Evolutionary conservation across 129 eudicot genomes (phyloP).

Genomic region (Lactuca sativa): DNA sequence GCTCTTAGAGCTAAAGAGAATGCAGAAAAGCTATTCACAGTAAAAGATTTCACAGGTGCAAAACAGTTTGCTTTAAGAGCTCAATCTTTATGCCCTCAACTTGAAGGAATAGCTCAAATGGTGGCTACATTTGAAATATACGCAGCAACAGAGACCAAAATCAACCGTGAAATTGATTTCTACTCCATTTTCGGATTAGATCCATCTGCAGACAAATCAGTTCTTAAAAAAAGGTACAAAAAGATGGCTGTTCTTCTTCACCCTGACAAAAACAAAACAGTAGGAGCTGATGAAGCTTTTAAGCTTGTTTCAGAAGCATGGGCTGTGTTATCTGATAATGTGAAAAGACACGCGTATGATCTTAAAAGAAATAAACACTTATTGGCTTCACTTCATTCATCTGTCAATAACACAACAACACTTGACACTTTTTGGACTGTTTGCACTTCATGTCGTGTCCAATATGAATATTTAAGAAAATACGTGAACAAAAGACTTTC

Average conservation of each 20-base stretch:
- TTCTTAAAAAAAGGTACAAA: constrained; percentile 71
- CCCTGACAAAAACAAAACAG: constrained; percentile 90
- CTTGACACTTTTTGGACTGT: constrained; percentile 94
- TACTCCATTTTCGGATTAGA: constrained; percentile 79
- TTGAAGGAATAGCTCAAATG: constrained; percentile 93
- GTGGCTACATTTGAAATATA: constrained; percentile 89
- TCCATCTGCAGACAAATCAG: constrained; percentile 66
- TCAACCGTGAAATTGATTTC: constrained; percentile 76
- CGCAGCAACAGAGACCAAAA: constrained; percentile 43
- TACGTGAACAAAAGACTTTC: constrained; percentile 92
- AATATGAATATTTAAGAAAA: constrained; percentile 88
- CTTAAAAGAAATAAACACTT: constrained; percentile 55
- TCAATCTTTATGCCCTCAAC: constrained; percentile 70
- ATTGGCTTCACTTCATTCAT: constrained; percentile 29
- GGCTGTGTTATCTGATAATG: constrained; percentile 67
- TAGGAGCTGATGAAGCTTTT: constrained; percentile 96
- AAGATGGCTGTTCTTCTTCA: constrained; percentile 91
- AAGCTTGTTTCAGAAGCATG: constrained; percentile 88
- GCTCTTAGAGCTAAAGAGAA: constrained; percentile 70
- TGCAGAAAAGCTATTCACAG: constrained; percentile 86
- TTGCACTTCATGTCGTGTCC: constrained; percentile 97
- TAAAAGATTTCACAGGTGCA: constrained; percentile 68
- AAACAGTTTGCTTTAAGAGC: constrained; percentile 76
- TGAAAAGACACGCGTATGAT: constrained; percentile 71
- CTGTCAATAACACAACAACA: constrained; percentile 15